Base-by-base conservation (phyloP, 352 stramenopile genomes). In the Phytophthora kernoviae region DNA sequence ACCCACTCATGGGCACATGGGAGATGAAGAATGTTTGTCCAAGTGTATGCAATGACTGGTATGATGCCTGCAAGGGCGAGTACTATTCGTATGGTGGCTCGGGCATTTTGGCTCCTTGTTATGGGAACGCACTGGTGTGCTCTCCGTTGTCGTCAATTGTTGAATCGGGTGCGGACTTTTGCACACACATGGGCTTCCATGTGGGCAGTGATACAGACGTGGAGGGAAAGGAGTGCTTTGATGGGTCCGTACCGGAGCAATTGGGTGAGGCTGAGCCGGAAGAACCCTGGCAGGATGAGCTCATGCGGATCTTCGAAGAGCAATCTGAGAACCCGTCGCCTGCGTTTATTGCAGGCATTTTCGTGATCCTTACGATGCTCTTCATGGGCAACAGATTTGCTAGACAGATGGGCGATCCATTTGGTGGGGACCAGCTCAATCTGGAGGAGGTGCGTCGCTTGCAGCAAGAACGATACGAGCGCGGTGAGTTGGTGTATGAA, bases 121-220 rank as follows among this genome's bases (percentile, higher is more conserved):
- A 92, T 49, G 86, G 86, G 39, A 92, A 94, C 41, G 84, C 86
- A 14, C 65, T 94, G 36, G 74, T 94, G 33, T 94, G 86, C 55
- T 94, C 86, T 30, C 84, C 74, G 4, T 72, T 94, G 9, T 79
- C 76, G 8, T 44, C 50, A 5, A 93, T 94, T 46, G 77, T 75
- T 32, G 33, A 62, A 6, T 76, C 65, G 15, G 82, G 84, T 4
- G 68, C 57, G 20, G 79, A 87, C 44, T 93, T 94, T 36, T 94
- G 86, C 61, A 53, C 67, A 15, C 74, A 86, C 47, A 94, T 94
- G 86, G 86, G 86, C 12, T 93, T 87, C 63, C 81, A 90, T 20
- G 84, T 91, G 32, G 86, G 81, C 34, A 76, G 58, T 18, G 63
- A 82, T 18, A 65, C 81, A 34, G 86, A 94, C 44, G 68, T 62